These are phyloP conservation scores for Amaranthus hypochondriacus DNA, from an alignment of 148 eudicot genomes.

Conservation along the genomic window DNA sequence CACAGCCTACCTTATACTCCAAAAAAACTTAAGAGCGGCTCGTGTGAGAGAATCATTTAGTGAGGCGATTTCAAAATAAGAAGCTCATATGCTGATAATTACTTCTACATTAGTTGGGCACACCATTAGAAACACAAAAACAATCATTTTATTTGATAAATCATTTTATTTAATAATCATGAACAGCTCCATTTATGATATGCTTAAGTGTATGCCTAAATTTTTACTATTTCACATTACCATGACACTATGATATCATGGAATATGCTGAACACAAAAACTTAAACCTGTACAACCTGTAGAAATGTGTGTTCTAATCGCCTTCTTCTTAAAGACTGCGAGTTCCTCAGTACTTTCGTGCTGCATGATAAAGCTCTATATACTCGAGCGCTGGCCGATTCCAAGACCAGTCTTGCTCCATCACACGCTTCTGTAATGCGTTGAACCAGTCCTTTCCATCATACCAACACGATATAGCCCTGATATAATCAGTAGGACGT, in stretches of 20 bases:
- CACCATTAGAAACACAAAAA: neutral
- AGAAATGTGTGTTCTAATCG: neutral
- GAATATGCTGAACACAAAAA: constrained; percentile 6
- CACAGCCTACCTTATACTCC: too few relatives aligned
- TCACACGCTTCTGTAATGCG: constrained; percentile 71
- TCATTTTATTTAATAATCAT: too few relatives aligned
- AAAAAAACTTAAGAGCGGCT: too few relatives aligned
- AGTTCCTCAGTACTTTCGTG: constrained; percentile 46
- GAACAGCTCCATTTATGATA: constrained; percentile 12
- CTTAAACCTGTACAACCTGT: constrained; percentile 41
- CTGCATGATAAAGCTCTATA: constrained; percentile 85
- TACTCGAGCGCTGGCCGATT: constrained; percentile 94
- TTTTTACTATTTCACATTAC: constrained; percentile 16
- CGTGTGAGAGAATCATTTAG: too few relatives aligned
- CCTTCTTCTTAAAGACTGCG: neutral
- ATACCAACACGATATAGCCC: constrained; percentile 86
- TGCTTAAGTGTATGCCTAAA: constrained; percentile 17
- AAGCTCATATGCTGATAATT: too few relatives aligned
- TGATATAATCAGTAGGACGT: constrained; percentile 21
- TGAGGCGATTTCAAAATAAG: too few relatives aligned
- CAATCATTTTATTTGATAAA: constrained; percentile 17
- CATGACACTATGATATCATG: neutral
- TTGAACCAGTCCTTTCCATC: constrained; percentile 72
- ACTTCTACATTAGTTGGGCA: too few relatives aligned
- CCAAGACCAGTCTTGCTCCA: constrained; percentile 99